Base-by-base conservation (phyloP, 164 flowering plant species). In the Stephania yunnanensis region DNA sequence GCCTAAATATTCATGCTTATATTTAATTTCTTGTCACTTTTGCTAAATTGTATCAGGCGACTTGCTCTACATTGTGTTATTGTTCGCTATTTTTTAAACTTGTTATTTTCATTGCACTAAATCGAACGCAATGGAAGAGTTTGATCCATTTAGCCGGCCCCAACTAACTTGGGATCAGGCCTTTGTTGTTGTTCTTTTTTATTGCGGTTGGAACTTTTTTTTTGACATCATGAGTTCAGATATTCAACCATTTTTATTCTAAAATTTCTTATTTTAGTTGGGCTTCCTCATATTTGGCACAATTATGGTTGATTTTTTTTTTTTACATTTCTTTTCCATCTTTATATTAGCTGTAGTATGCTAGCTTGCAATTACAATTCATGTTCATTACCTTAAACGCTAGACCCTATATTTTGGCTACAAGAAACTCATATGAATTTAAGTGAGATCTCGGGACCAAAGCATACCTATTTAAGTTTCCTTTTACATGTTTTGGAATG, bases 401-500 rank as follows among this genome's bases (percentile, higher is more conserved):
- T 36, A 36, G 42, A 36, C 42, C 42, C 2, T 36, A 36, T 36
- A 50, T 50, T 11, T 15, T 9, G 55, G 55, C 55, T 3, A 50
- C 44, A 73, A 42, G 53, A 58, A 46, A 46, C n/a, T 69, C 22
- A 45, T 25, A 25, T 20, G 3, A 44, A 19, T 69, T 19, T 68
- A 36, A 13, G 36, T 68, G 25, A 36, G 46, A 36, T 68, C 70
- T 68, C 25, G 69, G 11, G 69, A 66, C 30, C 25, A 66, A 13
- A 15, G n/a, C n/a, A n/a, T 66, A 13, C 45, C 22, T 50, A 10
- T 64, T 36, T 73, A 42, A 63, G 68, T 44, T 64, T 45, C 46
- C 45, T 73, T 73, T 73, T 10, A 11, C 64, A 46, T 46, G 61
- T 64, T 46, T 52, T 68, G 65, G 65, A 22, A 78, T 19, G 70